These are phyloP conservation scores for Pythium sp. DNA, from an alignment of 352 stramenopile genomes.

Conservation along the genomic window DNA sequence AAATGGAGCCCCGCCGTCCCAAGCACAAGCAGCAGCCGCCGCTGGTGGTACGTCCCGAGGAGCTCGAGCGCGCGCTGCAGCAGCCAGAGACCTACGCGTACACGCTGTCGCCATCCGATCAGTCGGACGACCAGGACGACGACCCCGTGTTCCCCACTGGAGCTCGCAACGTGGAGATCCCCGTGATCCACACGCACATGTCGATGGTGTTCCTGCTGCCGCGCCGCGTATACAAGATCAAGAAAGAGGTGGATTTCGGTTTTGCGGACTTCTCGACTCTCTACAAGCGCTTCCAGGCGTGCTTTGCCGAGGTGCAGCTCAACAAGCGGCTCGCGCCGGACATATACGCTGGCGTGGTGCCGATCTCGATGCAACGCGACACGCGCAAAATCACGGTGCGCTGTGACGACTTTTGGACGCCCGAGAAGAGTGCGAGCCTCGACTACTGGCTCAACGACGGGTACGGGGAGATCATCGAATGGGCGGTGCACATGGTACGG, in stretches of 20 bases:
- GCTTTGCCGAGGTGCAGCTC: slow-evolving; percentile 66
- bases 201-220: slow-evolving; percentile 69
- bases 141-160: slow-evolving; percentile 24
- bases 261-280: slow-evolving; percentile 75
- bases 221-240: slow-evolving; percentile 67
- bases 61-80: slow-evolving; percentile 45
- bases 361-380: slow-evolving; percentile 59
- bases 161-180: slow-evolving; percentile 14
- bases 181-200: slow-evolving; percentile 69
- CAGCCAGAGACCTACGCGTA: slow-evolving; percentile 34
- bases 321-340: slow-evolving; percentile 62
- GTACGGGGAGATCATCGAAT: slow-evolving; percentile 73
- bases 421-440: slow-evolving; percentile 52
- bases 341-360: slow-evolving; percentile 68
- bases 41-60: slow-evolving; percentile 35
- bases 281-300: slow-evolving; percentile 70
- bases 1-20: slow-evolving; percentile 59
- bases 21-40: slow-evolving; percentile 67
- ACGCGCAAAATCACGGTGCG: slow-evolving; percentile 49
- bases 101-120: not conserved
- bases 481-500: slow-evolving; percentile 70
- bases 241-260: slow-evolving; percentile 71
- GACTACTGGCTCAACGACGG: slow-evolving; percentile 68
- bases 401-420: slow-evolving; percentile 66
- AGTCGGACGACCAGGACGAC: not conserved